phyloP scores from a whole-genome alignment of 768 basidiomycete genomes.

The Kondoa subrosea region DNA sequence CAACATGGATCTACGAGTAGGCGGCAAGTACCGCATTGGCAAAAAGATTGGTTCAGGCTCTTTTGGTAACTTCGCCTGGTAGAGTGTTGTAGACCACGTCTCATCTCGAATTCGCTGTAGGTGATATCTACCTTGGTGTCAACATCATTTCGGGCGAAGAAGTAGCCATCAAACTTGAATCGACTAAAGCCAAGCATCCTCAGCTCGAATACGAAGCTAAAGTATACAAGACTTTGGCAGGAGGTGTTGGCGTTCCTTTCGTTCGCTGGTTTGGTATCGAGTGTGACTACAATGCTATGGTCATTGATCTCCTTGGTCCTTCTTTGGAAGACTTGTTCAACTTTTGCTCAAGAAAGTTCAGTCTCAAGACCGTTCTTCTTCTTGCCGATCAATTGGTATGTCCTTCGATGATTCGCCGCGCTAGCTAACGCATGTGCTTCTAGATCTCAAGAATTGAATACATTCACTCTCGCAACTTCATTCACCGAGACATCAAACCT shows the following conservation, averaged over 20 bases:
- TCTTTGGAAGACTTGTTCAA: constrained; percentile 38
- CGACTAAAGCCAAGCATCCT: constrained; percentile 99
- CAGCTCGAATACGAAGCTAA: constrained; percentile 89
- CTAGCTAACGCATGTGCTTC: constrained; percentile 6
- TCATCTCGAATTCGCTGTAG: constrained; percentile 35
- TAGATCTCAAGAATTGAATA: constrained; percentile 91
- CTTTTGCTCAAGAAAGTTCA: constrained; percentile 64
- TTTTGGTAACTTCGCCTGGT: constrained; percentile 50
- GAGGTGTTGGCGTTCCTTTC: constrained; percentile 96
- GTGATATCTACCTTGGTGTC: constrained; percentile 97
- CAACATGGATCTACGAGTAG: constrained; percentile 17
- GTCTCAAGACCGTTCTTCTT: constrained; percentile 80
- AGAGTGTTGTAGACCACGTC: not conserved
- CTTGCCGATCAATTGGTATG: constrained; percentile 86
- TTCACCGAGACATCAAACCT: constrained; percentile 95
- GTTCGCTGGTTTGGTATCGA: constrained; percentile 62
- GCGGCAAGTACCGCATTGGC: constrained; percentile 69
- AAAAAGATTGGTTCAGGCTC: constrained; percentile 99
- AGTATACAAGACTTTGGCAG: constrained; percentile 82
- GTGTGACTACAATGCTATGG: constrained; percentile 99
- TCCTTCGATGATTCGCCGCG: constrained; percentile 18
- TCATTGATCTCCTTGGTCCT: constrained; percentile 84
- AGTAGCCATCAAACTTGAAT: constrained; percentile 99
- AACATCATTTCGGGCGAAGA: constrained; percentile 99
- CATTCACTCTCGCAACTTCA: constrained; percentile 82